phyloP scores from a whole-genome alignment of 2,329 filamentous ascomycete genomes.

The Verticillium longisporum region DNA sequence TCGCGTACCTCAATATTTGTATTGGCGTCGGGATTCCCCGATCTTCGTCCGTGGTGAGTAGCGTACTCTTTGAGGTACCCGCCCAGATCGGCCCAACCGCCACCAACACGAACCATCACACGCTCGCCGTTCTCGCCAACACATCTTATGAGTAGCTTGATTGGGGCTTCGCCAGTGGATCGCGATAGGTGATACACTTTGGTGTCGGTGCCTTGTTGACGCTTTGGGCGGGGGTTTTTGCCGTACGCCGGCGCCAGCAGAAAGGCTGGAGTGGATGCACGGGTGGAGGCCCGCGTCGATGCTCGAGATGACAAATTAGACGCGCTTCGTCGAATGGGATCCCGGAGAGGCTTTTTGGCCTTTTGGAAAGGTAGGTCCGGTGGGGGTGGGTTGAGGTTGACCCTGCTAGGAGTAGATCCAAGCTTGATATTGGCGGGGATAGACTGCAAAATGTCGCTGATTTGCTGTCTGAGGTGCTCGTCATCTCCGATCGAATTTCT shows the following conservation, averaged over 20 bases:
- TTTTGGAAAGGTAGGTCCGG: constrained; percentile 48
- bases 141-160: constrained; percentile 89
- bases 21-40: constrained; percentile 35
- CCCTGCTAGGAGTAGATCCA: constrained; percentile 38
- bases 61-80: constrained; percentile 95
- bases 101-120: constrained; percentile 96
- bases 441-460: constrained; percentile 68
- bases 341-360: constrained; percentile 33
- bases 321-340: constrained; percentile 37
- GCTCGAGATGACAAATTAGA: constrained; percentile 40
- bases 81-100: constrained; percentile 94
- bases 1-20: constrained; percentile 53
- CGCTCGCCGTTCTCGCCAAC: constrained; percentile 87
- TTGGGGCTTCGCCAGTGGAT: constrained; percentile 75
- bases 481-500: constrained; percentile 38
- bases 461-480: constrained; percentile 71
- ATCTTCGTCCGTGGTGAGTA: constrained; percentile 77
- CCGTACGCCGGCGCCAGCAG: constrained; percentile 57
- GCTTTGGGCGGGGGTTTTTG: constrained; percentile 41
- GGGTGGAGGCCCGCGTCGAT: constrained; percentile 25
- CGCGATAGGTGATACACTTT: constrained; percentile 89
- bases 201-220: constrained; percentile 62
- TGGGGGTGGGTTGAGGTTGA: constrained; percentile 53
- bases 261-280: constrained; percentile 59
- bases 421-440: constrained; percentile 78